Conservation (phyloP, 163 green algal genomes). For the Scenedesmus sp. region DNA sequence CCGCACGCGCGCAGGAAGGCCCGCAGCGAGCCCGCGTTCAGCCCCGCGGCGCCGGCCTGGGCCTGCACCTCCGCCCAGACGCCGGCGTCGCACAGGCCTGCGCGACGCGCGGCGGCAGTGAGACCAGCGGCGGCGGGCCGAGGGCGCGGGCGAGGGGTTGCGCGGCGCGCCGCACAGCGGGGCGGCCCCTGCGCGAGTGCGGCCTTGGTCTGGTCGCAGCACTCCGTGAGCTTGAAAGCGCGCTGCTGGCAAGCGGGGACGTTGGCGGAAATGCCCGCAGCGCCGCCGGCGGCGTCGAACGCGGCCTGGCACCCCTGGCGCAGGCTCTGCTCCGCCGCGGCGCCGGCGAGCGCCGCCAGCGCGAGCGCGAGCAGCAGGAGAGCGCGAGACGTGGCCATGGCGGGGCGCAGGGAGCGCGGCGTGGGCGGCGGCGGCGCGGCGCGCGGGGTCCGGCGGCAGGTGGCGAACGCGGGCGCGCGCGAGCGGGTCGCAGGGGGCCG, state of each 20-base stretch:
- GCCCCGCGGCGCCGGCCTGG: slow-evolving; percentile 1
- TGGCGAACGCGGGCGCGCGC: no score
- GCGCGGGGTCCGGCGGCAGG: no score
- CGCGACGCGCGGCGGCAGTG: background rate
- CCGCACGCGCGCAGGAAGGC: slow-evolving; percentile 7
- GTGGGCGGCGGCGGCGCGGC: no score
- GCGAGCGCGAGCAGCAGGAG: no score
- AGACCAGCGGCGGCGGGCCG: background rate
- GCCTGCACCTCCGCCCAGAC: slow-evolving; percentile 28
- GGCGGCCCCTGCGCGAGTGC: background rate
- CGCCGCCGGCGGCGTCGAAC: background rate
- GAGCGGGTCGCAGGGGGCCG: no score
- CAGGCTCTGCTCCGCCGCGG: background rate
- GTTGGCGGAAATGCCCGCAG: background rate
- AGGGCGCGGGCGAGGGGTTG: background rate
- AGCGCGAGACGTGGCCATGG: no score
- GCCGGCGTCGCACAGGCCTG: slow-evolving; percentile 17
- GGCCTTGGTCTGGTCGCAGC: background rate
- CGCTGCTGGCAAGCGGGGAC: background rate
- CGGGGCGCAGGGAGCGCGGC: no score
- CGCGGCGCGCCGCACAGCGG: background rate
- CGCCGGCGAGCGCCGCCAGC: no score
- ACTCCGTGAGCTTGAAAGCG: background rate
- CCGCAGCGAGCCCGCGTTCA: background rate
- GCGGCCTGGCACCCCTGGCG: background rate